These are phyloP conservation scores for Talaromyces islandicus DNA, from an alignment of 2,329 filamentous ascomycete species.

Conservation along the genomic window DNA sequence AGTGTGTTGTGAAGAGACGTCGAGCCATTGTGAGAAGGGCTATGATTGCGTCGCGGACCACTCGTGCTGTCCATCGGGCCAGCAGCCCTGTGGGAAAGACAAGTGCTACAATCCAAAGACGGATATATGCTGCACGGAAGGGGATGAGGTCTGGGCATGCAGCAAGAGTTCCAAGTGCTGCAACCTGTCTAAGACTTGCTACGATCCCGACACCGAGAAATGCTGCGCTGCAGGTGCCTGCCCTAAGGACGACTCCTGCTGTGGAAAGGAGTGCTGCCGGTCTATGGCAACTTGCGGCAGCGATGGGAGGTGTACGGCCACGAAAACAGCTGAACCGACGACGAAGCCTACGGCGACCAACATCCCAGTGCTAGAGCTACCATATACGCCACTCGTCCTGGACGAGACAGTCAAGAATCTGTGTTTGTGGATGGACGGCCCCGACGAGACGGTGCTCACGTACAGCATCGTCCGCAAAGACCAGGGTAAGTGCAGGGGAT, in stretches of 20 bases:
- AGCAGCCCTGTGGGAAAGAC: neutral
- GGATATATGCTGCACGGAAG: neutral
- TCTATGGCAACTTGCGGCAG: neutral
- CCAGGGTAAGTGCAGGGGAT: too few species aligned
- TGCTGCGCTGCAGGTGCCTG: neutral
- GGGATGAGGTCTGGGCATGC: neutral
- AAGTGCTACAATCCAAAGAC: neutral
- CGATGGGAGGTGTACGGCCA: neutral
- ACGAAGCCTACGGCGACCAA: too few species aligned
- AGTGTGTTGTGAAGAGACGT: neutral
- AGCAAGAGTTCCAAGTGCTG: neutral
- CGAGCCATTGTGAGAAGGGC: neutral
- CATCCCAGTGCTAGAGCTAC: too few species aligned
- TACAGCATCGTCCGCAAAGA: too few species aligned
- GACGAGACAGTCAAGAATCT: too few species aligned
- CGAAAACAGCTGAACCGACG: neutral
- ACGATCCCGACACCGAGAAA: neutral
- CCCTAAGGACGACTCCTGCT: neutral
- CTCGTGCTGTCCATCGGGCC: neutral
- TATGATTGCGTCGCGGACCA: neutral
- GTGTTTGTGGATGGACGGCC: too few species aligned
- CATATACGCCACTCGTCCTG: too few species aligned
- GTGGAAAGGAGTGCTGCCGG: neutral
- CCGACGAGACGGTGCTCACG: too few species aligned
- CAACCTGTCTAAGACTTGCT: neutral